Percentiles rank a stretch among this genome's conserved stretches.
Conservation (phyloP, 352 stramenopile genomes). For the Thalassiosira mediterranea region DNA sequence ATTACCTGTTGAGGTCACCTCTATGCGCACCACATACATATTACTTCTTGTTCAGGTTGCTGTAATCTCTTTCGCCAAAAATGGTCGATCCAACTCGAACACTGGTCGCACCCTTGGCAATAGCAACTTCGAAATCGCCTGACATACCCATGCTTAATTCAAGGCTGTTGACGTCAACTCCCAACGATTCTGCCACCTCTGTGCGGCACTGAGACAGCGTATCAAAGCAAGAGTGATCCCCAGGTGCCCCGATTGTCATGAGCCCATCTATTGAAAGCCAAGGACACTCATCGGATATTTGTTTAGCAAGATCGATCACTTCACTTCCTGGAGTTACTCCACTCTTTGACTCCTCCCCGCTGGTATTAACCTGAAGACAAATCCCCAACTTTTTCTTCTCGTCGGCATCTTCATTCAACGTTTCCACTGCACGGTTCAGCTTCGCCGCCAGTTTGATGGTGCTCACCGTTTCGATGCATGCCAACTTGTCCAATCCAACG, state of each 20-base stretch:
- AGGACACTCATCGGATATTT: slow-evolving; percentile 90
- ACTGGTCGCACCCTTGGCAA: slow-evolving; percentile 93
- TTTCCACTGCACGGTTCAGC: slow-evolving; percentile 87
- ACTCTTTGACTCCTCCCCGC: slow-evolving; percentile 96
- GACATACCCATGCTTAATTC: slow-evolving; percentile 99
- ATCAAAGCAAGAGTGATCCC: slow-evolving; percentile 93
- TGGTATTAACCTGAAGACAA: slow-evolving; percentile 98
- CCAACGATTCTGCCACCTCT: slow-evolving; percentile 75
- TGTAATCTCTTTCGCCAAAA: slow-evolving; percentile 95
- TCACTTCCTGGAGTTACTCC: slow-evolving; percentile 88
- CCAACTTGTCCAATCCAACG: slow-evolving; percentile 90
- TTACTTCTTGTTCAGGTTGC: slow-evolving; percentile 63
- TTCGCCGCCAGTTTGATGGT: slow-evolving; percentile 95
- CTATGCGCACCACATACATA: too few species aligned
- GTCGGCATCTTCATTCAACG: slow-evolving; percentile 61
- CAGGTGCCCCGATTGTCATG: slow-evolving; percentile 98
- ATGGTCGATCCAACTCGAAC: slow-evolving; percentile 97
- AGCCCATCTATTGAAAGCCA: slow-evolving; percentile 93
- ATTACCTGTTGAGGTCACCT: too few species aligned
- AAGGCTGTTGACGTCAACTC: slow-evolving; percentile 82
- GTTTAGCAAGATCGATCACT: slow-evolving; percentile 83
- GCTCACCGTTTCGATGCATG: slow-evolving; percentile 95
- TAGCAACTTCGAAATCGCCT: slow-evolving; percentile 96
- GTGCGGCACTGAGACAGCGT: slow-evolving; percentile 84
- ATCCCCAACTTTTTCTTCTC: slow-evolving; percentile 89